phyloP scores from a whole-genome alignment of 2,329 filamentous ascomycete species.

The Magnaporthiopsis rhizophila region DNA sequence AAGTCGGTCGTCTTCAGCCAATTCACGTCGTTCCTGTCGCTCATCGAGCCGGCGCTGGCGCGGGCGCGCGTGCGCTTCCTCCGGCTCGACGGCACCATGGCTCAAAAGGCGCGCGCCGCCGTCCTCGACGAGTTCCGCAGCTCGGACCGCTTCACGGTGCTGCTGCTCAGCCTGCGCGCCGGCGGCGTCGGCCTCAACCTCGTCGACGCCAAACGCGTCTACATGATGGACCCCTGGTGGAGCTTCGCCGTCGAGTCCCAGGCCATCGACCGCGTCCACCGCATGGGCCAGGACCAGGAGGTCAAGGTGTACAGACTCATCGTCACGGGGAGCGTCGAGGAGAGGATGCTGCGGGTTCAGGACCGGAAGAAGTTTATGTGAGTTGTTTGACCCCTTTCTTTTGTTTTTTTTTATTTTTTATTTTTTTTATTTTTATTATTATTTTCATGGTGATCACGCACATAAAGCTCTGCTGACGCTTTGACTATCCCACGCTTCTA shows the following conservation, averaged over 20 bases:
- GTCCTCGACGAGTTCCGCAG: slow-evolving; percentile 68
- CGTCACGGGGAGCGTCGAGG: slow-evolving; percentile 84
- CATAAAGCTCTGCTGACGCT: slow-evolving; percentile 14
- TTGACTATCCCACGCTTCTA: slow-evolving; percentile 26
- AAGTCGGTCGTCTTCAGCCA: slow-evolving; percentile 96
- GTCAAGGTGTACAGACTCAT: slow-evolving; percentile 86
- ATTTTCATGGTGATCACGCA: too few relatives aligned
- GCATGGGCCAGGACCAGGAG: slow-evolving; percentile 86
- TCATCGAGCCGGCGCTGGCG: slow-evolving; percentile 75
- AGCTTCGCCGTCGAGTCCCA: slow-evolving; percentile 94
- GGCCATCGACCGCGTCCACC: slow-evolving; percentile 93
- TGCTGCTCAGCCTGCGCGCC: slow-evolving; percentile 78
- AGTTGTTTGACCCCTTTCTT: slow-evolving; percentile 40
- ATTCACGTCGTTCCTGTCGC: slow-evolving; percentile 90
- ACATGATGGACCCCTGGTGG: slow-evolving; percentile 99
- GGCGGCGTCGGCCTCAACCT: slow-evolving; percentile 92
- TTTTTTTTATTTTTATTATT: too few relatives aligned
- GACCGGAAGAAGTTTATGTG: slow-evolving; percentile 94
- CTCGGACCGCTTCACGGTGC: slow-evolving; percentile 55
- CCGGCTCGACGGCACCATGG: slow-evolving; percentile 87
- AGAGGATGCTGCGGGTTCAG: slow-evolving; percentile 88
- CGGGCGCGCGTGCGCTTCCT: slow-evolving; percentile 68
- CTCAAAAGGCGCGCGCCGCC: slow-evolving; percentile 72
- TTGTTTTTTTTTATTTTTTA: too few relatives aligned
- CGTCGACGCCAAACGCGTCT: slow-evolving; percentile 81